Base-by-base conservation (phyloP, 345 rosid species). In the Draba incana region DNA sequence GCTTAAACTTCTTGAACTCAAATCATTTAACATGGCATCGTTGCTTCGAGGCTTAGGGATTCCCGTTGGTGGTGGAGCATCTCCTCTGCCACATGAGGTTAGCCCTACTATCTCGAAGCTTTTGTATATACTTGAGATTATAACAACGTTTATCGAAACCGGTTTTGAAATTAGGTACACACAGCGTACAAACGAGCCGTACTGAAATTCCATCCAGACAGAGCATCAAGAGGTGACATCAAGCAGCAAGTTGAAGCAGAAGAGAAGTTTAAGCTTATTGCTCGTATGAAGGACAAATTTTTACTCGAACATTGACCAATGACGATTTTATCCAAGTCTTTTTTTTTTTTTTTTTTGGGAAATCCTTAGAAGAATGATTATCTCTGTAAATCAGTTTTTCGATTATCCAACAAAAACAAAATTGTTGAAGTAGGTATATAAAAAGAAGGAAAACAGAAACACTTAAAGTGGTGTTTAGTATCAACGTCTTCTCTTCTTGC, bases 211-310 rank as follows among this genome's bases (percentile, higher is more conserved):
- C 99, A 94, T 71, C 96, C 92, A 4, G 97, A 94, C 76, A 80
- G 96, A 52, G 81, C 91, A 24, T 84, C 96, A 31, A 85, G 81
- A 80, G 79, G 77, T 2, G 90, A 87, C 72, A 69, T 94, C 45
- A 82, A 81, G 27, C 86, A 81, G 60, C 90, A 88, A 75, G 95
- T 88, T 60, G 96, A 88, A 77, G 91, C 95, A 0, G 99, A 91
- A 75, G 99, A 94, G 70, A 91, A 83, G 52, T 88, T 94, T 75
- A 94, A 94, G 76, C 88, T 89, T 60, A 83, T 94, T 70, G 81
- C 87, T 60, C 95, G 91, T 68, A 86, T 87, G 92, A 94, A 86
- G 79, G 95, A 84, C 72, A 83, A 84, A 66, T 80, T 83, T 77
- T 57, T 69, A 62, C 75, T 76, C 3, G 73, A 69, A 77, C 51